Conservation (phyloP, 2,329 filamentous ascomycete species). For the Cladorrhinum sp. region DNA sequence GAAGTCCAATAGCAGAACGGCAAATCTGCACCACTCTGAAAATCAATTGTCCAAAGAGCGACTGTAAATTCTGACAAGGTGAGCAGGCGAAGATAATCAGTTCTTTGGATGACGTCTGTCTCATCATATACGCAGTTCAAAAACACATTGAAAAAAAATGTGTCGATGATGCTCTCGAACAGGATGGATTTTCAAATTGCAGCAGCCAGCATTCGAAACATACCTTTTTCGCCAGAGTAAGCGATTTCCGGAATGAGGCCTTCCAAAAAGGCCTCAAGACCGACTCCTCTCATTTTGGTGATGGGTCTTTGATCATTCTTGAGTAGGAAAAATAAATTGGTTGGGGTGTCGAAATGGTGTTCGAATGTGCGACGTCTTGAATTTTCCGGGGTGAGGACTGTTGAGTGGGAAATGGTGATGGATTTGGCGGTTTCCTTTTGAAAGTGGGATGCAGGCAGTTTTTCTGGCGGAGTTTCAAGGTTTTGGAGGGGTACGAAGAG, state of each 20-base stretch:
- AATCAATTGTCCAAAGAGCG: background rate
- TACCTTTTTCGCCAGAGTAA: constrained; percentile 43
- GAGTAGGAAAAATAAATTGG: background rate
- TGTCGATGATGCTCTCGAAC: background rate
- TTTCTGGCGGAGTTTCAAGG: constrained; percentile 20
- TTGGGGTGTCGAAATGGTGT: background rate
- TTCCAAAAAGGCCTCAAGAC: constrained; percentile 45
- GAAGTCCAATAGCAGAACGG: background rate
- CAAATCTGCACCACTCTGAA: background rate
- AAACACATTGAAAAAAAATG: background rate
- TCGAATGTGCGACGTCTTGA: constrained; percentile 8
- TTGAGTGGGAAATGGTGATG: background rate
- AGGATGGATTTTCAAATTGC: constrained; percentile 4
- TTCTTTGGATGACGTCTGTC: background rate
- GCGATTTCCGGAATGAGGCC: constrained; percentile 44
- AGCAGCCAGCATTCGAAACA: constrained; percentile 23
- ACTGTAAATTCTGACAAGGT: background rate
- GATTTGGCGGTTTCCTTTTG: background rate
- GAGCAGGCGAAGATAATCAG: background rate
- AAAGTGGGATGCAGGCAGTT: constrained; percentile 13
- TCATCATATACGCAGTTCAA: background rate
- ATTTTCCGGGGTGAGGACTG: background rate
- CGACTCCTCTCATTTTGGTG: constrained; percentile 33
- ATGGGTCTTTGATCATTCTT: constrained; percentile 27
- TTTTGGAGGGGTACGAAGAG: background rate